Conservation (phyloP, 73 alveolate species). For the Tetrahymena thermophila region DNA sequence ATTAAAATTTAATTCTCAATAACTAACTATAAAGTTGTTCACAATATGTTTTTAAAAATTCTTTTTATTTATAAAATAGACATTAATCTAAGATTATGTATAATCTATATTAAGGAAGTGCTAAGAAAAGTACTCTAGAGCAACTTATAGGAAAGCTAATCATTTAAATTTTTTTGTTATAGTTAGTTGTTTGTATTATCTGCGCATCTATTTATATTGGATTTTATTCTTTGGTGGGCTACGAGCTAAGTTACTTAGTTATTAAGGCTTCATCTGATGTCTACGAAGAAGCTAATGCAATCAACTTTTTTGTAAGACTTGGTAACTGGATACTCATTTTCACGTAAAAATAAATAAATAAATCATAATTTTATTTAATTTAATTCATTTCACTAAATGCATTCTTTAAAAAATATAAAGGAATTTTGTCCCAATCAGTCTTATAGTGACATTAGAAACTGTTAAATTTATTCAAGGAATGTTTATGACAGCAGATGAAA, state of each 20-base stretch:
- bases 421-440: constrained; percentile 61
- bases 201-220: constrained; percentile 20
- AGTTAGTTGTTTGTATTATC: constrained; percentile 19
- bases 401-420: neutral
- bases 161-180: constrained; percentile 1
- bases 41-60: too few relatives aligned
- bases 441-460: constrained; percentile 52
- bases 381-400: neutral
- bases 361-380: neutral
- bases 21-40: too few relatives aligned
- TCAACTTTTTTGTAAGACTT: constrained; percentile 56
- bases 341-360: neutral
- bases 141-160: constrained; percentile 4
- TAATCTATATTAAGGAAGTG: constrained; percentile 44
- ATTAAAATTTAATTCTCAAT: neutral
- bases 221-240: neutral
- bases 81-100: constrained; percentile 86
- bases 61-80: constrained; percentile 16
- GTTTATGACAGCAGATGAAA: constrained; percentile 42
- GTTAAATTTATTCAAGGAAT: constrained; percentile 51
- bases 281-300: neutral
- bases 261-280: neutral
- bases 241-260: neutral
- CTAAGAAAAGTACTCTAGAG: constrained; percentile 28
- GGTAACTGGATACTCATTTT: constrained; percentile 62